Evolutionary conservation across 2,329 filamentous ascomycete species (phyloP).

Genomic region (Alternaria conjuncta): DNA sequence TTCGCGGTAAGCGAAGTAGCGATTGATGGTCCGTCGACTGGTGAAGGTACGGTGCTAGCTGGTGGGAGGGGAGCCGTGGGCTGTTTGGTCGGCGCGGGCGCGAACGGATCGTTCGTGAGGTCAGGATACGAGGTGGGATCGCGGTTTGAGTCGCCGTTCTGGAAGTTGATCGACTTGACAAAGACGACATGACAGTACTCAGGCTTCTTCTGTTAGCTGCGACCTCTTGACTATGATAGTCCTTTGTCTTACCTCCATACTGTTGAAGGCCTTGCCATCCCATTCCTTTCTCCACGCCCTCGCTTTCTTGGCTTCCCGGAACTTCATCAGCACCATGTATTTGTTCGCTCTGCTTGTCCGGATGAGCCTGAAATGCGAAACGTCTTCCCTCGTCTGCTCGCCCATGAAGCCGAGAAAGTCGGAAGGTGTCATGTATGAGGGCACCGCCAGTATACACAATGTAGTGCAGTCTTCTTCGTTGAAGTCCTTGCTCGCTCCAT

Average conservation of each 20-base stretch:
- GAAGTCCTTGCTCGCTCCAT: slow-evolving; percentile 42
- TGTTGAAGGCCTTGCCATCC: slow-evolving; percentile 92
- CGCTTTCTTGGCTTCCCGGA: slow-evolving; percentile 76
- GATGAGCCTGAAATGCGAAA: slow-evolving; percentile 94
- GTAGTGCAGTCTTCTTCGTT: slow-evolving; percentile 77
- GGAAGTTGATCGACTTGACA: slow-evolving; percentile 88
- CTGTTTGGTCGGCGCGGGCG: slow-evolving; percentile 56
- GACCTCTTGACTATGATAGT: too few species aligned
- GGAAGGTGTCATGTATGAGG: slow-evolving; percentile 88
- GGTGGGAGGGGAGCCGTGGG: slow-evolving; percentile 45
- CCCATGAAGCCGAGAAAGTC: slow-evolving; percentile 93
- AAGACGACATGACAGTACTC: slow-evolving; percentile 96
- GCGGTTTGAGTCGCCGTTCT: slow-evolving; percentile 62
- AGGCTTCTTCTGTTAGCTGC: slow-evolving; percentile 60
- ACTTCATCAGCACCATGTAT: slow-evolving; percentile 96
- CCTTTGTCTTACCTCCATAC: slow-evolving; percentile 72
- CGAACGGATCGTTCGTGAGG: slow-evolving; percentile 69
- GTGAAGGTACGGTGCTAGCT: slow-evolving; percentile 39
- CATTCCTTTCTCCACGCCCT: slow-evolving; percentile 82
- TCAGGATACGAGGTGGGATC: slow-evolving; percentile 63
- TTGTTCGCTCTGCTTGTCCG: slow-evolving; percentile 86
- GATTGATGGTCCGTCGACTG: slow-evolving; percentile 40
- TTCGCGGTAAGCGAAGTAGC: slow-evolving; percentile 62
- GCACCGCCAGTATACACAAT: slow-evolving; percentile 91
- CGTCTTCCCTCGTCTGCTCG: slow-evolving; percentile 81